phyloP scores from a whole-genome alignment of 208 protist genomes.

The Trichomonas vaginalis region DNA sequence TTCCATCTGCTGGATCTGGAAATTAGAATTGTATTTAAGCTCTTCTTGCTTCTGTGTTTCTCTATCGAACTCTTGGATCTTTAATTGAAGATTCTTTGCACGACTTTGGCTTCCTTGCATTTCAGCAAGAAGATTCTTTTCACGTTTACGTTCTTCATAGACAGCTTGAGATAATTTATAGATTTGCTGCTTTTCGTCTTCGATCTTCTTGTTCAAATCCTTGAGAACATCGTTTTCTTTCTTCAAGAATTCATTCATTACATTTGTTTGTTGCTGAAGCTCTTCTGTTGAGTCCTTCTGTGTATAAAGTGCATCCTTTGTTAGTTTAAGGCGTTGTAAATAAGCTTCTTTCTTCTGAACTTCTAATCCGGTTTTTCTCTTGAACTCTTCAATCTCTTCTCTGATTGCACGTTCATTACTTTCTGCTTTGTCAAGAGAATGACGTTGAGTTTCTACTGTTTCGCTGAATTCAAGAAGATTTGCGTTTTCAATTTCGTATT shows the following conservation, averaged over 20 bases:
- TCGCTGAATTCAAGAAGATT: not conserved
- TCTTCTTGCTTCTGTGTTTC: not conserved
- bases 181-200: not conserved
- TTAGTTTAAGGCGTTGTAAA: not conserved
- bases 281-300: not conserved
- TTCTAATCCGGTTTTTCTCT: not conserved
- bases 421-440: not conserved
- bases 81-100: not conserved
- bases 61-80: conserved; percentile 14
- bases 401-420: not conserved
- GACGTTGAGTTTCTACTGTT: not conserved
- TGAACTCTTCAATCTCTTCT: not conserved
- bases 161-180: not conserved
- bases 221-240: not conserved
- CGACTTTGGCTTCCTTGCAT: not conserved
- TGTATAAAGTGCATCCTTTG: not conserved
- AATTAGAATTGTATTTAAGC: not conserved
- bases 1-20: conserved; percentile 17
- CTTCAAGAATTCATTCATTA: not conserved
- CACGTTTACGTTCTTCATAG: not conserved
- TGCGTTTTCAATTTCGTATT: not conserved
- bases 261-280: not conserved
- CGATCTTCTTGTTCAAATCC: not conserved
- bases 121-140: not conserved
- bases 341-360: not conserved